Evolutionary conservation across 2,329 filamentous ascomycete species (phyloP).

Genomic region (Nigrograna mackinnonii): DNA sequence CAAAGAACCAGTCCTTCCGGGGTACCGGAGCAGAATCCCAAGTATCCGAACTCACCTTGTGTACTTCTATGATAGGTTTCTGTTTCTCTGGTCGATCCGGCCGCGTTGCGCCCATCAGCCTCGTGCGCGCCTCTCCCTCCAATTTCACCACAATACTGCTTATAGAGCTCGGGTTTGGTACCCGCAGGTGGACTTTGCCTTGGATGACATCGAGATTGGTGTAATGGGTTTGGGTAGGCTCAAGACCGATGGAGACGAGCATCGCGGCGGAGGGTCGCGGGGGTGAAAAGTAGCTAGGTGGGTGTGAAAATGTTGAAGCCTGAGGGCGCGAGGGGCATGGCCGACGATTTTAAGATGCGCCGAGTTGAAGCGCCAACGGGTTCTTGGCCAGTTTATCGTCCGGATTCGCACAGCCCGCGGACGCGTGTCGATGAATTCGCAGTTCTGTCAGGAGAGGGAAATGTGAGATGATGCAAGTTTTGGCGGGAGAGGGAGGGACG

Average conservation of each 20-base stretch:
- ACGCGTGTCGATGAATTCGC: too few relatives aligned
- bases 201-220: constrained; percentile 78
- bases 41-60: constrained; percentile 49
- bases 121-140: constrained; percentile 76
- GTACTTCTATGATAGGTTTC: constrained; percentile 53
- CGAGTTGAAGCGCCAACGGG: too few relatives aligned
- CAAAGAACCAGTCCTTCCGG: too few relatives aligned
- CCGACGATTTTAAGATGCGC: too few relatives aligned
- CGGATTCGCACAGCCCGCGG: too few relatives aligned
- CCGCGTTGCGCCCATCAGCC: constrained; percentile 57
- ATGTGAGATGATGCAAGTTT: too few relatives aligned
- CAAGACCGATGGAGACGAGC: constrained; percentile 66
- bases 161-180: constrained; percentile 49
- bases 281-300: too few relatives aligned
- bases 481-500: too few relatives aligned
- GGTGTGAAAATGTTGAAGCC: too few relatives aligned
- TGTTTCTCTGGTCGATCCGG: constrained; percentile 46
- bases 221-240: constrained; percentile 70
- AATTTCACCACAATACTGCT: constrained; percentile 74
- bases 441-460: too few relatives aligned
- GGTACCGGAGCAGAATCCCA: too few relatives aligned
- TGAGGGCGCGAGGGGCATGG: not conserved
- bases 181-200: constrained; percentile 56
- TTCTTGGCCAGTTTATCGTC: too few relatives aligned
- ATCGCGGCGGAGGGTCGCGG: constrained; percentile 15